Base-by-base conservation (phyloP, 257 asterid species). In the Ehretia macrophylla region DNA sequence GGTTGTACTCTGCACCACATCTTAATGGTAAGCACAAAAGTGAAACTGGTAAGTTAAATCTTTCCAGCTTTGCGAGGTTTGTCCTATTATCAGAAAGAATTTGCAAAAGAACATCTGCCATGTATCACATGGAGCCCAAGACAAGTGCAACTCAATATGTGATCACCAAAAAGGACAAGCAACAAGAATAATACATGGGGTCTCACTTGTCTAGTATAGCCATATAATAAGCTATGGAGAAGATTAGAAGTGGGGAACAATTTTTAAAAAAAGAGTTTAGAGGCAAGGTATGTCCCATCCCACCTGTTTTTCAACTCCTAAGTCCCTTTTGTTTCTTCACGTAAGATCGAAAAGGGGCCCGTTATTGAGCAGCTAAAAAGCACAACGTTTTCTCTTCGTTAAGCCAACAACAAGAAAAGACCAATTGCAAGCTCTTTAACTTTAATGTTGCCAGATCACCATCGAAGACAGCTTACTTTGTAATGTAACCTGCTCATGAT, bases 101-200 rank as follows among this genome's bases (percentile, higher is more conserved):
- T 56, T 32, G 55, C 20, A 51, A 58, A 56, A 62, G 48, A 19
- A 60, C 42, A 54, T 27, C 32, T 59, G 17, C 21, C 35, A 1
- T 23, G 14, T 50, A 51, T 48, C 75, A 69, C 56, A 69, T 74
- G 79, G 79, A 74, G 70, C 79, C 79, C 76, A 65, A 65, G 79
- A 74, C 51, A 74, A 69, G 27, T 18, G 76, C 69, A 69, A 69
- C 60, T 68, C 76, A 56, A 60, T 67, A 52, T 52, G 61, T 44
- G 64, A 60, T 69, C 59, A n/a, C 69, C 67, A 51, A 60, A 74
- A 69, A 68, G 71, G 64, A 73, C 71, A 68, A 59, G 53, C 75
- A 73, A 32, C 52, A 64, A 59, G 74, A 64, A 68, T 73, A 73
- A 72, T 68, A 57, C 51, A 52, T 20, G 68, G n/a, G 74, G 37